Evolutionary conservation across 345 rosid genomes (phyloP), one percentile per base, ranked within the genome.

Genomic region (Gossypium herbaceum): DNA sequence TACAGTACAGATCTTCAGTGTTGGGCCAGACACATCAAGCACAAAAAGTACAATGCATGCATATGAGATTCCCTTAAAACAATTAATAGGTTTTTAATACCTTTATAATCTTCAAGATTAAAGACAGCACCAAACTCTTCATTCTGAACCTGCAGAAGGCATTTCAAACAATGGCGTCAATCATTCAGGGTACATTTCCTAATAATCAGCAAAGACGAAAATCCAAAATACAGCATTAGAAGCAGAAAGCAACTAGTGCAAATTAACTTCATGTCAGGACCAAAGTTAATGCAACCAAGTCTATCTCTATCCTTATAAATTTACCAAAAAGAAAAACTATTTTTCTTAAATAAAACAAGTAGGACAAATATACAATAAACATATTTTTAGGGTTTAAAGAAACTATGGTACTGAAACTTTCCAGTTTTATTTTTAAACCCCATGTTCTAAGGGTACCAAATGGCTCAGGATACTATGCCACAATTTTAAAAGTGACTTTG

Each of bases 81-180:
- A 8, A 65, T 50, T 56, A 56, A 1, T 63, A 29, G 3, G 65
- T 24, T 45, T 24, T 52, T 43, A 63, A n/a, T 73, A 93, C 99
- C 97, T 93, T 88, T 95, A 77, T 93, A 95, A 82, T 95, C 99
- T 85, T 95, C 96, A 22, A 95, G 94, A 77, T 90, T 95, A 80
- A 95, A 95, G 79, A 93, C 76, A 63, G 86, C 84, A 54, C 86
- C 80, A 74, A 95, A 95, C 64, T 93, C 88, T 44, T 89, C 94
- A 85, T 91, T 95, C 82, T 90, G 98, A 77, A 92, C 97, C 99
- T 95, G 92, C 16, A 63, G 62, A 54, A 75, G 72, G 69, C 63
- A 11, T 24, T 24, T 48, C 34, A 34, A 68, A 68, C 15, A 68
- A 50, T 13, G 17, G 13, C 1, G 3, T 19, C 29, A 68, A 57